These are phyloP conservation scores for Silene coronaria DNA, from an alignment of 179 eudicot genomes.

Conservation along the genomic window DNA sequence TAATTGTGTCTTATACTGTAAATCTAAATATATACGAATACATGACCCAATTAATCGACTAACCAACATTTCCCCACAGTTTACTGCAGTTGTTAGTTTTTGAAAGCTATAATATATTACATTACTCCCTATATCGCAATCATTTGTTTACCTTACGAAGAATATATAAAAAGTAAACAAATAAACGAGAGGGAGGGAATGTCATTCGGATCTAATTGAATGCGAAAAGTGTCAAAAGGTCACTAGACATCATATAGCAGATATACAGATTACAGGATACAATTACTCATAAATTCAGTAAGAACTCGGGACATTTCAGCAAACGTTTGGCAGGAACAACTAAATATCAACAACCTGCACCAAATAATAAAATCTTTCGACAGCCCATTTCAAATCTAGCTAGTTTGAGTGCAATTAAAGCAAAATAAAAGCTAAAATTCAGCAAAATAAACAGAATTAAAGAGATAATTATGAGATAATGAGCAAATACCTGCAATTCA, in stretches of 20 bases:
- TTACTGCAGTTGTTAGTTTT: too few relatives aligned
- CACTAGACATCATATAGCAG: neutral
- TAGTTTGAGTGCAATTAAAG: neutral
- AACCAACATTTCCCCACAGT: too few relatives aligned
- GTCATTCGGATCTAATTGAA: too few relatives aligned
- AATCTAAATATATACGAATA: too few relatives aligned
- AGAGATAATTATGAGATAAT: neutral
- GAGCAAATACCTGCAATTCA: conserved; percentile 19
- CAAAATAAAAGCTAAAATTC: neutral
- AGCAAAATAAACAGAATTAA: neutral
- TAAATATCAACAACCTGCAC: conserved; percentile 8
- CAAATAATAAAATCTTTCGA: conserved; percentile 12
- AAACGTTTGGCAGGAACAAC: conserved; percentile 22
- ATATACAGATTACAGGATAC: neutral
- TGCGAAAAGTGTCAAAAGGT: too few relatives aligned
- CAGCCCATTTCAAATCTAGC: conserved; percentile 19
- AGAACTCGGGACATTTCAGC: too few relatives aligned
- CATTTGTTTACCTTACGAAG: too few relatives aligned
- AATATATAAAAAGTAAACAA: too few relatives aligned
- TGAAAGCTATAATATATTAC: neutral
- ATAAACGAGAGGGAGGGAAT: too few relatives aligned
- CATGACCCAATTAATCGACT: too few relatives aligned
- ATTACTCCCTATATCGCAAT: too few relatives aligned
- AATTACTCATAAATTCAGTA: neutral
- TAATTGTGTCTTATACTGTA: neutral